These are phyloP conservation scores for Hypoxylon rickii DNA, from an alignment of 495 filamentous ascomycete species.

Conservation along the genomic window DNA sequence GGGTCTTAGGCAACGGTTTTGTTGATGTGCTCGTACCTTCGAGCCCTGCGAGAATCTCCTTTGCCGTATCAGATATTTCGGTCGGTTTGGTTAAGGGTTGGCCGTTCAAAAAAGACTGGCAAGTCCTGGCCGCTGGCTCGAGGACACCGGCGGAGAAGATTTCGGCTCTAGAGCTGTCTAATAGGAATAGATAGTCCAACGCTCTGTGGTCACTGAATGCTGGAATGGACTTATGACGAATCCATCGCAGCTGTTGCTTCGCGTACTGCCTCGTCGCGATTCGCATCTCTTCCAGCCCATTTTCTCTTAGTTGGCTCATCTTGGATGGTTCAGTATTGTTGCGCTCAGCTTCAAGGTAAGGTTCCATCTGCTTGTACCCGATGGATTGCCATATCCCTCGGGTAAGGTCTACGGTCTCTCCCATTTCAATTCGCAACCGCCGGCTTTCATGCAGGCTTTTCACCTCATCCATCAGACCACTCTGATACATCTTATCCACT, in stretches of 20 bases:
- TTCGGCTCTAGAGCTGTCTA: conserved; percentile 70
- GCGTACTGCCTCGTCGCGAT: conserved; percentile 86
- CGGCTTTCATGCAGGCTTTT: conserved; percentile 62
- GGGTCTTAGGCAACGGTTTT: conserved; percentile 55
- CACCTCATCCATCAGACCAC: conserved; percentile 73
- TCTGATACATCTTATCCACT: conserved; percentile 79
- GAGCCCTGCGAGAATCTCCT: conserved; percentile 57
- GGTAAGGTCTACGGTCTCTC: conserved; percentile 64
- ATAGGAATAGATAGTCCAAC: conserved; percentile 65
- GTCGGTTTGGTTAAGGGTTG: conserved; percentile 62
- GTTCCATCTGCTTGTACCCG: conserved; percentile 87
- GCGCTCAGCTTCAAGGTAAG: conserved; percentile 63
- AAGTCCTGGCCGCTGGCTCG: conserved; percentile 64
- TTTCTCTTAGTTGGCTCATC: conserved; percentile 44
- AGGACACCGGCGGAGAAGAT: conserved; percentile 64
- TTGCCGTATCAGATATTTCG: conserved; percentile 63
- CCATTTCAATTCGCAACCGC: conserved; percentile 49
- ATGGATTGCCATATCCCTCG: conserved; percentile 95
- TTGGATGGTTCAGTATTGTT: conserved; percentile 38
- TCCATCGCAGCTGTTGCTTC: conserved; percentile 81
- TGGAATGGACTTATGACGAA: conserved; percentile 75
- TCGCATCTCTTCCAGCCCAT: conserved; percentile 61
- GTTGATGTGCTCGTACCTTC: conserved; percentile 53
- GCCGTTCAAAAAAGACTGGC: conserved; percentile 60
- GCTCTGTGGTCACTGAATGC: conserved; percentile 60